These are phyloP conservation scores for Fusarium anthophilum DNA, from an alignment of 2,329 filamentous ascomycete genomes.

Conservation along the genomic window DNA sequence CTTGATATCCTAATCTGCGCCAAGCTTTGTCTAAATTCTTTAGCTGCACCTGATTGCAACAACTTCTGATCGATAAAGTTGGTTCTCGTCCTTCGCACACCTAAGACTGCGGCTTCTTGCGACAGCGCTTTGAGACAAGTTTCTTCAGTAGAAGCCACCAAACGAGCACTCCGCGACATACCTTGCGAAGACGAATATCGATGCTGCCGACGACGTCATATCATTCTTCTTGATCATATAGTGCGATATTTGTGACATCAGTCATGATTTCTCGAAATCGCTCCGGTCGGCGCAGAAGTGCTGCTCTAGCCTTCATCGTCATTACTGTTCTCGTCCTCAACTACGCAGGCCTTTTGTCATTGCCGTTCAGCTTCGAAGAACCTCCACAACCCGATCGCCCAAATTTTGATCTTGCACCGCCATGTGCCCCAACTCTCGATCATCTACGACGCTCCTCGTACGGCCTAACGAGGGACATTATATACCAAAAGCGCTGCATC, in stretches of 20 bases:
- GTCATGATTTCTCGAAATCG: slow-evolving; percentile 29
- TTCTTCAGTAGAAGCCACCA: not conserved
- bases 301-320: slow-evolving; percentile 5
- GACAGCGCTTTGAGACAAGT: not conserved
- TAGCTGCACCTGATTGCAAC: slow-evolving; percentile 8
- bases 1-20: not conserved
- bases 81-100: not conserved
- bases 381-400: slow-evolving; percentile 32
- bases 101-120: not conserved
- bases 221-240: not conserved
- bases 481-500: slow-evolving; percentile 58
- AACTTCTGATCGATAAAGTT: not conserved
- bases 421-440: slow-evolving; percentile 43
- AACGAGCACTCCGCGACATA: not conserved
- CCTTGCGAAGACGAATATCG: not conserved
- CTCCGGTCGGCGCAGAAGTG: slow-evolving; percentile 28
- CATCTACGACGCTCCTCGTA: slow-evolving; percentile 45
- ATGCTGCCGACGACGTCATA: slow-evolving; percentile 13
- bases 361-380: slow-evolving; percentile 35
- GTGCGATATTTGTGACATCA: slow-evolving; percentile 3
- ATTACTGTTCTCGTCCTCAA: slow-evolving; percentile 22
- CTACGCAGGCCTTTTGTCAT: slow-evolving; percentile 16
- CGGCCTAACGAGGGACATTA: slow-evolving; percentile 52
- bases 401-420: slow-evolving; percentile 25
- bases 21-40: slow-evolving; percentile 2